Percentiles rank a stretch among this genome's conserved stretches.
phyloP scores from a whole-genome alignment of 148 eudicot species.

The Rhododendron vialii region DNA sequence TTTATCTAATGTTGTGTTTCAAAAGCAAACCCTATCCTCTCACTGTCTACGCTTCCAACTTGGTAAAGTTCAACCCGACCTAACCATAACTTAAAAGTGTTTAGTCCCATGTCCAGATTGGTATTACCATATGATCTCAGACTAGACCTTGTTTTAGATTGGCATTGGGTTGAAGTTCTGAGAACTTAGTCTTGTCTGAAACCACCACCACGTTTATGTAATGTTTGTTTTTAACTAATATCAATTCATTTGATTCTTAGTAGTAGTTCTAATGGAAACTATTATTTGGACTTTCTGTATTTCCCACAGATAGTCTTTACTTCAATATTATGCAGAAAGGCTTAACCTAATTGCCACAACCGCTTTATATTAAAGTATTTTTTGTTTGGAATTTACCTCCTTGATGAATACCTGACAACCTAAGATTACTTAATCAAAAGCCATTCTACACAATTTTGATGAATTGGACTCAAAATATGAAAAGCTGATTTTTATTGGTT shows the following conservation, averaged over 20 bases:
- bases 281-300: background rate
- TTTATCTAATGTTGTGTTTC: constrained; percentile 1
- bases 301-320: background rate
- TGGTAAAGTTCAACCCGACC: background rate
- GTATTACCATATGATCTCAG: background rate
- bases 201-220: background rate
- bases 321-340: background rate
- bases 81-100: background rate
- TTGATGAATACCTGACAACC: background rate
- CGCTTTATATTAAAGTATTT: background rate
- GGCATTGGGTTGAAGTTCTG: background rate
- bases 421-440: background rate
- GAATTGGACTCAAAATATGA: background rate
- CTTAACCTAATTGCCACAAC: background rate
- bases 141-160: background rate
- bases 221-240: background rate
- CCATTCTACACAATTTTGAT: background rate
- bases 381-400: background rate
- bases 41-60: background rate
- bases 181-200: background rate
- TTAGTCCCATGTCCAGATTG: background rate
- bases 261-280: background rate
- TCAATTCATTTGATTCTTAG: background rate
- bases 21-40: background rate
- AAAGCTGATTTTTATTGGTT: background rate